A percentile compares a stretch with the other conserved stretches of the same genome.
These are phyloP conservation scores for Zanthoxylum bungeanum DNA, from an alignment of 345 rosid species.

Conservation along the genomic window DNA sequence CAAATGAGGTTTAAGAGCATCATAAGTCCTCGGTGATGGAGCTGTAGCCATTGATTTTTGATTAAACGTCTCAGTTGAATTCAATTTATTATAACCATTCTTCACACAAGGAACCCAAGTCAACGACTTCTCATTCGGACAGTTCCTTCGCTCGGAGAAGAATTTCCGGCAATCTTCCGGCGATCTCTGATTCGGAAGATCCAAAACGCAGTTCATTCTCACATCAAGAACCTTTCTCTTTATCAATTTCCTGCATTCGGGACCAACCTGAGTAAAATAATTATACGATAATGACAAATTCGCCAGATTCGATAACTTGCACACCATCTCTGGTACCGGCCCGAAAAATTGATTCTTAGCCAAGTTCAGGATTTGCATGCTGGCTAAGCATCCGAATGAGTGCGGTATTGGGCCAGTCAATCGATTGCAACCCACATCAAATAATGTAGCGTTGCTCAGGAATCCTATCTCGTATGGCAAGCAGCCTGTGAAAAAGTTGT, in stretches of 20 bases:
- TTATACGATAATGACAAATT: conserved; percentile 36
- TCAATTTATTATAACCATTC: not conserved
- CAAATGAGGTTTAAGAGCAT: conserved; percentile 23
- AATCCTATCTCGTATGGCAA: conserved; percentile 54
- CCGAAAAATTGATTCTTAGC: conserved; percentile 41
- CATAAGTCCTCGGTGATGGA: conserved; percentile 23
- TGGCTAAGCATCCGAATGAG: conserved; percentile 51
- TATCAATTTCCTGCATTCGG: conserved; percentile 41
- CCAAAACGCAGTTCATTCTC: conserved; percentile 50
- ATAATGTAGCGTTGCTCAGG: conserved; percentile 24
- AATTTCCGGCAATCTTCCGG: conserved; percentile 27
- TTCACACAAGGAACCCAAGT: conserved; percentile 35
- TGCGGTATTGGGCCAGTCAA: conserved; percentile 52
- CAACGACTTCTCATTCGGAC: conserved; percentile 25
- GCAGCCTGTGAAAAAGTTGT: conserved; percentile 46
- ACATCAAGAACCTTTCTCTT: conserved; percentile 30
- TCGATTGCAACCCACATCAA: conserved; percentile 43
- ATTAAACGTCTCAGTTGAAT: conserved; percentile 3
- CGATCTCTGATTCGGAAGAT: conserved; percentile 43
- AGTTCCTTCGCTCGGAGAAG: conserved; percentile 20
- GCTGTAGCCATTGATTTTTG: conserved; percentile 7
- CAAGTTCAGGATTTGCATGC: conserved; percentile 34
- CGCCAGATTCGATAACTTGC: conserved; percentile 35
- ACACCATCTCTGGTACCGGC: conserved; percentile 45
- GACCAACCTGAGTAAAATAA: conserved; percentile 60